A percentile compares a stretch with the other conserved stretches of the same genome.
Conservation (phyloP, 768 basidiomycete genomes). For the Mycena chlorophos region DNA sequence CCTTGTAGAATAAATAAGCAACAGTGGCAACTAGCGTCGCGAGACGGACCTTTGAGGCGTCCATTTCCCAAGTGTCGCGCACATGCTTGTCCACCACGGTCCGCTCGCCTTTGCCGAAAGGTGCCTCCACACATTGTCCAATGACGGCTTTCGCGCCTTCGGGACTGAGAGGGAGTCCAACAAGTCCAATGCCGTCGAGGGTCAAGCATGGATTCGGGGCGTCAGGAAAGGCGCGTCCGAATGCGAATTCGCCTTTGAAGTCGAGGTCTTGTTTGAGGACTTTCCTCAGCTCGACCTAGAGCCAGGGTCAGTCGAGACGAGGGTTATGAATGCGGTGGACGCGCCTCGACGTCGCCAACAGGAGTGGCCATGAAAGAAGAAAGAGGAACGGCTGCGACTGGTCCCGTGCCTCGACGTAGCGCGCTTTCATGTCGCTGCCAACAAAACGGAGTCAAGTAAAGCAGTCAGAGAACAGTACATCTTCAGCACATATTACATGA, state of each 20-base stretch:
- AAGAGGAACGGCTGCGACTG: no score
- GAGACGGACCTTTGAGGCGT: constrained; percentile 35
- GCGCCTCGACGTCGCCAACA: no score
- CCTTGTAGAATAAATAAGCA: no score
- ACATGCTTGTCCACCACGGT: constrained; percentile 46
- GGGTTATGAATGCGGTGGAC: no score
- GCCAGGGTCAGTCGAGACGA: no score
- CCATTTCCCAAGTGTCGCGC: constrained; percentile 54
- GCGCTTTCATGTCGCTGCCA: no score
- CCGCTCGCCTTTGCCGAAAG: constrained; percentile 45
- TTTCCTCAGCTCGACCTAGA: not conserved
- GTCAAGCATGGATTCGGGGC: constrained; percentile 12
- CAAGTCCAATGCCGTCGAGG: constrained; percentile 2
- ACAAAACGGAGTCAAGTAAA: no score
- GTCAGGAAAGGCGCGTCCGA: not conserved
- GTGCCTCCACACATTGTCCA: constrained; percentile 36
- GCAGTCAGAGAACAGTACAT: no score
- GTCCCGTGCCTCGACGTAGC: no score
- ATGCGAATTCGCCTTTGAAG: constrained; percentile 8
- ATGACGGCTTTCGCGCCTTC: constrained; percentile 20
- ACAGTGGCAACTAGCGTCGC: no score
- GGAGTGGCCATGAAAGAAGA: no score
- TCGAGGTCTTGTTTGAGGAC: constrained; percentile 17
- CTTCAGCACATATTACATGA: no score
- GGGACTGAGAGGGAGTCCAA: constrained; percentile 1